Conservation (phyloP, 352 stramenopile species). For the Thalassiosira livingstoniorum region DNA sequence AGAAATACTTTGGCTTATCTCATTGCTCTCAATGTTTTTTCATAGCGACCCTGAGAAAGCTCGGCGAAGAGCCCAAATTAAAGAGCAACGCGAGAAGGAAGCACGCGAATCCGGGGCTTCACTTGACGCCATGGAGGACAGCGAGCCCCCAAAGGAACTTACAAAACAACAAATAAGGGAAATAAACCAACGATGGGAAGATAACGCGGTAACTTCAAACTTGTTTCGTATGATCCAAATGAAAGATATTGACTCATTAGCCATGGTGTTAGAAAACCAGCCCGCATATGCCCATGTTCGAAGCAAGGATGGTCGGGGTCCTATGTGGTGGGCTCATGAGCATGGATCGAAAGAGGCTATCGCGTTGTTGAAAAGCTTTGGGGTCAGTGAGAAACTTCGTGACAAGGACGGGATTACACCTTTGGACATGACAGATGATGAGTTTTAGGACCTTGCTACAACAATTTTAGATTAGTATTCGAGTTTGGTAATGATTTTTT, state of each 20-base stretch:
- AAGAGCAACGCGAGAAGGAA: slow-evolving; percentile 43
- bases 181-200: slow-evolving; percentile 65
- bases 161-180: slow-evolving; percentile 62
- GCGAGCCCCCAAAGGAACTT: neutral
- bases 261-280: slow-evolving; percentile 44
- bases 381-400: slow-evolving; percentile 73
- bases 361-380: slow-evolving; percentile 71
- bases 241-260: slow-evolving; percentile 51
- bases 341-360: slow-evolving; percentile 72
- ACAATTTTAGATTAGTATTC: too few species aligned
- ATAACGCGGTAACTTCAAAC: slow-evolving; percentile 61
- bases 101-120: slow-evolving; percentile 11
- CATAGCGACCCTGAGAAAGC: slow-evolving; percentile 61
- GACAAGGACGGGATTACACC: slow-evolving; percentile 79
- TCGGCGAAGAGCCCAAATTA: slow-evolving; percentile 46
- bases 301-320: slow-evolving; percentile 82
- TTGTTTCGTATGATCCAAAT: slow-evolving; percentile 63
- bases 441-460: slow-evolving; percentile 35
- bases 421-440: slow-evolving; percentile 59
- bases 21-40: neutral
- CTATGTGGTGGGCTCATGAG: slow-evolving; percentile 87
- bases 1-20: neutral
- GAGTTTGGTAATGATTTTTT: too few species aligned
- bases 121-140: neutral
- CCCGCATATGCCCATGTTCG: slow-evolving; percentile 68